Base-by-base conservation (phyloP, 306 rosid genomes). In the Vigna angularis region DNA sequence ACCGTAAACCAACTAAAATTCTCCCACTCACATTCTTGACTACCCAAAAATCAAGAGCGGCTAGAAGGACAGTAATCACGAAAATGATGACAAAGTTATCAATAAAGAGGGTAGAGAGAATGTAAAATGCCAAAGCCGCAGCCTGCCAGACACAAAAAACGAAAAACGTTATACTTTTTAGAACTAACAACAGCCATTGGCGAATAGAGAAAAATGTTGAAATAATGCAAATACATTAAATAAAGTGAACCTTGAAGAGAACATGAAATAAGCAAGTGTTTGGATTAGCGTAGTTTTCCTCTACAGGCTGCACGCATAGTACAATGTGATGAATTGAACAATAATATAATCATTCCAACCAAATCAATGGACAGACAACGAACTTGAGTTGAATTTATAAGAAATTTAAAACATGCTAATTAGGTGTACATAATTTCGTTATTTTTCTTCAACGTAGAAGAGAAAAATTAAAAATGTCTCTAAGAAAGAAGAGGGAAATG, bases 1-100 rank as follows among this genome's bases (percentile, higher is more conserved):
- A 93, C 87, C 98, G 89, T 86, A 93, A 75, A 62, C 98, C 98
- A 77, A 93, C 98, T 78, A 93, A 82, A 56, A 93, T 93, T 61
- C 96, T 90, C 51, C 98, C 98, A 79, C 98, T 93, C 75, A 93
- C 94, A 83, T 93, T 93, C 90, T 93, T 93, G 49, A 93, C 98
- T 0, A 93, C 98, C 98, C 98, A 93, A 81, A 93, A 93, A 78
- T 93, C 98, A 78, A 93, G 87, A 34, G 98, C 98, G 22, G 91
- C 87, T 10, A 93, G 93, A 79, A 93, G 91, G 71, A 89, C 98
- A 70, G 98, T 89, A 83, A 85, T 90, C 86, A 93, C 96, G 53
- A 93, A 93, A 76, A 93, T 89, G 91, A 93, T 89, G 75, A 90
- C 98, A 70, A 93, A 93, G 88, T 82, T 90, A 79, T 84, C 75